phyloP scores from a whole-genome alignment of 179 eudicot genomes.

The Beta lomatogona region DNA sequence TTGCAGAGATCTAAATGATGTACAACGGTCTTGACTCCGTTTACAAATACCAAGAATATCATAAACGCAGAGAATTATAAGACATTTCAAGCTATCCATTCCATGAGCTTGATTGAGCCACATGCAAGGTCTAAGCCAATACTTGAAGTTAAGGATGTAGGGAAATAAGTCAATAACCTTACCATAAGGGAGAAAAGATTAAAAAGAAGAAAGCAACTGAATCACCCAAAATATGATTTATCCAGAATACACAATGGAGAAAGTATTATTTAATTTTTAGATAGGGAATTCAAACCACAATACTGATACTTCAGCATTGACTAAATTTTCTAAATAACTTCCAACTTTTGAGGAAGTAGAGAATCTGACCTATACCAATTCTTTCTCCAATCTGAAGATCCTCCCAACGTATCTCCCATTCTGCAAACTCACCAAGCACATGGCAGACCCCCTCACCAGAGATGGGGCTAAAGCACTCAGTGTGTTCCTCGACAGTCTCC shows the following conservation, averaged over 20 bases:
- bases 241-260: not conserved
- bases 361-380: constrained; percentile 81
- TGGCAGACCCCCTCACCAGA: constrained; percentile 46
- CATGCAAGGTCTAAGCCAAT: not conserved
- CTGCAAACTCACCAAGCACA: constrained; percentile 78
- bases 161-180: not conserved
- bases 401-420: constrained; percentile 97
- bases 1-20: too few species aligned
- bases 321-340: not conserved
- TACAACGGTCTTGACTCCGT: not conserved
- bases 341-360: not conserved
- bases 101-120: not conserved
- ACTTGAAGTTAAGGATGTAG: not conserved
- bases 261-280: not conserved
- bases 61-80: not conserved
- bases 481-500: constrained; percentile 22
- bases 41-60: not conserved
- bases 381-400: constrained; percentile 94
- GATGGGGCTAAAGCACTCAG: constrained; percentile 41
- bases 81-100: not conserved
- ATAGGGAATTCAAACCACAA: not conserved
- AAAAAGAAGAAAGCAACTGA: not conserved
- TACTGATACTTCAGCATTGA: not conserved
- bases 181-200: not conserved
- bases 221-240: not conserved